These are phyloP conservation scores for Aspergillus hortae DNA, from an alignment of 2,329 filamentous ascomycete species.

Conservation along the genomic window DNA sequence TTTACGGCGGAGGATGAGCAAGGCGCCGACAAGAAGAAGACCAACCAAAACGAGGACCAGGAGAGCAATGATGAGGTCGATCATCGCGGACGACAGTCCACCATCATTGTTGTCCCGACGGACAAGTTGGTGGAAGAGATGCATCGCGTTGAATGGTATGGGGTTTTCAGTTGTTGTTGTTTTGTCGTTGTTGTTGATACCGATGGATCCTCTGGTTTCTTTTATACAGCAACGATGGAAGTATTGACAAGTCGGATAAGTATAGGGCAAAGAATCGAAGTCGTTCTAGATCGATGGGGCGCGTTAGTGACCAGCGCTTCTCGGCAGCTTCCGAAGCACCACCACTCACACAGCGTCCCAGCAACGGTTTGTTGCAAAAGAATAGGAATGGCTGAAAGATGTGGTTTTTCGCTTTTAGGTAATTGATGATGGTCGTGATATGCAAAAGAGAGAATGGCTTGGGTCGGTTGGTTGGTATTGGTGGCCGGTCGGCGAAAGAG, in stretches of 20 bases:
- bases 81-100: slow-evolving; percentile 58
- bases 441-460: slow-evolving; percentile 17
- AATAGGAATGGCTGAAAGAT: slow-evolving; percentile 1
- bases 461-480: slow-evolving; percentile 9
- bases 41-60: slow-evolving; percentile 73
- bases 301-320: neutral
- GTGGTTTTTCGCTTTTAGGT: slow-evolving; percentile 1
- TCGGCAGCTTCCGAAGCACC: neutral
- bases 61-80: slow-evolving; percentile 75
- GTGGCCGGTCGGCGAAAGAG: slow-evolving; percentile 15
- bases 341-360: slow-evolving; percentile 12
- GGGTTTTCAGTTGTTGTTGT: neutral
- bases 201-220: neutral
- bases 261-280: slow-evolving; percentile 12
- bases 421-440: neutral
- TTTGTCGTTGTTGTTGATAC: too few species aligned
- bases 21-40: slow-evolving; percentile 62
- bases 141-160: slow-evolving; percentile 22
- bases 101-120: slow-evolving; percentile 43
- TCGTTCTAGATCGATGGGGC: slow-evolving; percentile 3
- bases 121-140: slow-evolving; percentile 45
- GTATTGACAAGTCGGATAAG: slow-evolving; percentile 5
- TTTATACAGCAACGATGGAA: slow-evolving; percentile 4
- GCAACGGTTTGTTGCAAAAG: slow-evolving; percentile 2
- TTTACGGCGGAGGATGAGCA: slow-evolving; percentile 70